Evolutionary conservation across 129 eudicot genomes (phyloP), one percentile per base, ranked within the genome.

Genomic region (Tagetes patula): DNA sequence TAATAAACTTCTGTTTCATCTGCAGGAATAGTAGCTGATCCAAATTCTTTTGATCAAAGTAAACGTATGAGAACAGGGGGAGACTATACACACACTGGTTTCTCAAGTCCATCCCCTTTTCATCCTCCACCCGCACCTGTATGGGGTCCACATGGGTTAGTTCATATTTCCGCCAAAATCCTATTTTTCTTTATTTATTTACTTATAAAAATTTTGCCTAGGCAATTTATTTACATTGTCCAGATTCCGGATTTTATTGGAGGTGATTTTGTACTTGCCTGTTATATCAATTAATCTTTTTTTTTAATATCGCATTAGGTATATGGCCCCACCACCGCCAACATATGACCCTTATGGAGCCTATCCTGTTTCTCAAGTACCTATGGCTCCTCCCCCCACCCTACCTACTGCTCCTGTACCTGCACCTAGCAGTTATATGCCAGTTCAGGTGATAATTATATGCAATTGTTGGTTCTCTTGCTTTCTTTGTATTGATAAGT

Each of bases 121-220:
- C 98, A 94, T 79, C 89, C 98, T 82, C 96, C 98, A 32, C 92
- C 98, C 43, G 76, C 92, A 69, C 92, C 92, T 75, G 93, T 86
- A 59, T 94, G 96, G 98, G 98, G 82, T 39, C 96, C 96, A 54
- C 98, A 94, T 74, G 96, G 96, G 98, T 93, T 82, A 63, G 85
- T 34, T 43, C 20, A 33, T 10, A 68, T 32, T 12, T 32, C 10
- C 1, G 53, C 1, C 31, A 6, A 37, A 1, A n/a, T 38, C 37
- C 46, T 67, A 4, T 59, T 34, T 39, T 0, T 71, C 10, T 32
- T 45, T 53, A 20, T 20, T 20, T 20, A 20, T 20, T 20, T 20
- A 20, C 62, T 33, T 71, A 50, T 62, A 49, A 10, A 62, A 30
- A 69, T 12, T 37, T 69, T 31, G 3, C 30, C 9, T 8, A 38